Conservation (phyloP, 768 basidiomycete species). For the Podaxis sp. region DNA sequence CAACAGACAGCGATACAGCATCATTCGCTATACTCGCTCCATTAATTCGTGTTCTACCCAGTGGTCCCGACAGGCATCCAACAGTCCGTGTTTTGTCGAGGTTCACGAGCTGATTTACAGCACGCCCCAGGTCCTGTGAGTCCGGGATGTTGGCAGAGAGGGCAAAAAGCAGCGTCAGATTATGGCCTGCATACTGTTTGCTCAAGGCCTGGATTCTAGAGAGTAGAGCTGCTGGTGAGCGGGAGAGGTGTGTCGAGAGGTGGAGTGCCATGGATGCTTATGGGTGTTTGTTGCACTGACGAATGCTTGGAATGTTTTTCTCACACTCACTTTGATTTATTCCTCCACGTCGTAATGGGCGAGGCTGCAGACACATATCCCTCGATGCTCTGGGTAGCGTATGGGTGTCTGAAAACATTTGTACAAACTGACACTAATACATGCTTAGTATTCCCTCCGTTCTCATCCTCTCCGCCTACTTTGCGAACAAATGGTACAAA, state of each 20-base stretch:
- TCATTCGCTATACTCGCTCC: slow-evolving; percentile 1
- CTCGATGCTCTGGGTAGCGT: slow-evolving; percentile 49
- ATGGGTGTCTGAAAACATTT: slow-evolving; percentile 19
- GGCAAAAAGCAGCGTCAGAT: slow-evolving; percentile 47
- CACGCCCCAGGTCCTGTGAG: slow-evolving; percentile 36
- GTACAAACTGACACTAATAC: slow-evolving; percentile 2
- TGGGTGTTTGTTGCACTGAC: background rate
- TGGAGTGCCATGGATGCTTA: slow-evolving; percentile 29
- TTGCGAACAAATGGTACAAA: slow-evolving; percentile 49
- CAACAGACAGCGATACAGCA: slow-evolving; percentile 40
- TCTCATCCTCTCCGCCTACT: slow-evolving; percentile 45
- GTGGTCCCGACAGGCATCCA: slow-evolving; percentile 63
- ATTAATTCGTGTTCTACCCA: slow-evolving; percentile 28
- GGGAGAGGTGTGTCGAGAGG: slow-evolving; percentile 40
- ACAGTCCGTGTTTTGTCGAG: slow-evolving; percentile 40
- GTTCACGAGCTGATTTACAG: slow-evolving; percentile 39
- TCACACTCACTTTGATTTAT: background rate
- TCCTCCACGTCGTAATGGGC: slow-evolving; percentile 10
- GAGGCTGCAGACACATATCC: slow-evolving; percentile 30
- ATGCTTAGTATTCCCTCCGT: slow-evolving; percentile 41
- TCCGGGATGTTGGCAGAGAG: slow-evolving; percentile 43
- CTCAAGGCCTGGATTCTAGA: slow-evolving; percentile 33
- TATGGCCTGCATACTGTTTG: slow-evolving; percentile 26
- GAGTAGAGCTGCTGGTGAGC: slow-evolving; percentile 34
- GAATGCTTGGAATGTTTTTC: background rate